Evolutionary conservation across 169 alveolate species (phyloP), one percentile per base, ranked within the genome.

Genomic region (Plasmodium inui): DNA sequence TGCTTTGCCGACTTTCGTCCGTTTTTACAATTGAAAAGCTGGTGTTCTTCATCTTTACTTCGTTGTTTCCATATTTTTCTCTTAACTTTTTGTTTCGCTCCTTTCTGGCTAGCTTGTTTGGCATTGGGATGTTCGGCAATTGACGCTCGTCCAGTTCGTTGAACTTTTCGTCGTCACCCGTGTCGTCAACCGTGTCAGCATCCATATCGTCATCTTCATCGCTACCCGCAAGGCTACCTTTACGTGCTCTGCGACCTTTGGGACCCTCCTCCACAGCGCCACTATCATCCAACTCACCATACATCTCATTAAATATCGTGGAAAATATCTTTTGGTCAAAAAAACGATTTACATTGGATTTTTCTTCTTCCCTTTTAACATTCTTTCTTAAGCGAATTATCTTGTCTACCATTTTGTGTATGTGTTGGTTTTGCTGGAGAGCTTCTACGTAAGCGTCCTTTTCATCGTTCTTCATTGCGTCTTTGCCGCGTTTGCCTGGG

Each of bases 301-400:
- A 71, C 32, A 88, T 41, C 78, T 88, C 83, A 41, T 26, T 61
- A 44, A 91, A 91, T 81, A 91, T 91, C 14, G 83, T 91, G 19
- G 91, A 71, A 55, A 91, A 91, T 34, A 91, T 91, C 55, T 91
- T 91, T 32, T 91, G 95, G 76, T 91, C 92, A 72, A 91, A 91
- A 53, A 91, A 91, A 14, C 83, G 91, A 22, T 46, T 91, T 17
- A 67, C 74, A 89, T 39, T 61, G 2, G 90, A 22, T 14, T 82
- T 28, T 81, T 80, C 92, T 91, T 91, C 95, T 57, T 55, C 76
- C 71, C 44, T 79, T 83, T 80, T 80, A 22, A 90, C 74, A 89
- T 28, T 41, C 28, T 57, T 88, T 92, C 97, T 81, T 82, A 91
- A 26, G 9, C 79, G 57, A 6, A 91, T 44, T 30, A 91, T 91